Percentiles rank a stretch among this genome's conserved stretches.
phyloP scores from a whole-genome alignment of 768 basidiomycete genomes.

The Mycena kentingensis region DNA sequence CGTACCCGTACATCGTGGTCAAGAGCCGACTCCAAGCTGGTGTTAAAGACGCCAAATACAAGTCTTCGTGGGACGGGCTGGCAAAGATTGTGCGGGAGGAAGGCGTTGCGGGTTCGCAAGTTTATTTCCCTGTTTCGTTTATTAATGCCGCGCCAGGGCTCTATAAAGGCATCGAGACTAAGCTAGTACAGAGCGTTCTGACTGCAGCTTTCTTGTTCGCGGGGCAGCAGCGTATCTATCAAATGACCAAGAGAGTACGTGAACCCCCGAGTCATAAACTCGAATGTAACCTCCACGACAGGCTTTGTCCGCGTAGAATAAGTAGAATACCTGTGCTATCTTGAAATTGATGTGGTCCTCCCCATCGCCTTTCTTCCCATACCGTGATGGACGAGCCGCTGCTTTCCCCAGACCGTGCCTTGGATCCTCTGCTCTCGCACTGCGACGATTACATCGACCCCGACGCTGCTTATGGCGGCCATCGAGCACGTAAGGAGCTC shows the following conservation, averaged over 20 bases:
- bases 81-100: conserved; percentile 64
- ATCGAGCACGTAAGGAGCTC: conserved; percentile 20
- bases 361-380: not conserved
- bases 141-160: too few species aligned
- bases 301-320: not conserved
- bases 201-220: conserved; percentile 94
- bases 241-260: conserved; percentile 60
- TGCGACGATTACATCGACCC: conserved; percentile 20
- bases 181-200: conserved; percentile 88
- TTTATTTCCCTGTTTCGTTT: too few species aligned
- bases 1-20: conserved; percentile 76
- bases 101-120: too few species aligned
- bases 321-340: too few species aligned
- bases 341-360: not conserved
- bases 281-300: too few species aligned
- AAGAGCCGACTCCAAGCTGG: conserved; percentile 71
- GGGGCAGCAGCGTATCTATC: conserved; percentile 80
- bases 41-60: conserved; percentile 58
- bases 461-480: conserved; percentile 33
- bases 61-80: conserved; percentile 64
- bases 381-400: conserved; percentile 1
- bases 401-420: conserved; percentile 11
- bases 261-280: too few species aligned
- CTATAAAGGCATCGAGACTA: conserved; percentile 81
- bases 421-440: too few species aligned